Evolutionary conservation across 192 early-diverging fungal species (phyloP).

Genomic region (Coemansia sp.): DNA sequence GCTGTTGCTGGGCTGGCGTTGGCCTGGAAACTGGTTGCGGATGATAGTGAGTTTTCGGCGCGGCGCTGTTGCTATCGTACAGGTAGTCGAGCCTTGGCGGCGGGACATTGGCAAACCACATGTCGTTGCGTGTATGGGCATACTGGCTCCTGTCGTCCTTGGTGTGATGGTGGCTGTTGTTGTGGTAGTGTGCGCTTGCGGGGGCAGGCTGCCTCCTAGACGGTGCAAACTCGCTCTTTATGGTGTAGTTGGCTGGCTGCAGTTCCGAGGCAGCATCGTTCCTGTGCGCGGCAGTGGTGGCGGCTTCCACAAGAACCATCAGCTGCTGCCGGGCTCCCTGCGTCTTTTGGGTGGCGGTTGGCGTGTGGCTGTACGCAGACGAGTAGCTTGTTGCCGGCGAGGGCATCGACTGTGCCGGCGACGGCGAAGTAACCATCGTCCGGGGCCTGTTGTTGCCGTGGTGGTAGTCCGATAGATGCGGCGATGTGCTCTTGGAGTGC

Average conservation of each 20-base stretch:
- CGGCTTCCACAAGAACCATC: conserved; percentile 41
- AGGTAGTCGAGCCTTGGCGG: conserved; percentile 43
- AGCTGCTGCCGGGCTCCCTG: conserved; percentile 21
- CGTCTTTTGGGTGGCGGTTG: background rate
- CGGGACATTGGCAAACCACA: conserved; percentile 38
- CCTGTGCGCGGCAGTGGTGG: conserved; percentile 14
- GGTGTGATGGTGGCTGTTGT: no score
- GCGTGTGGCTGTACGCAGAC: conserved; percentile 2
- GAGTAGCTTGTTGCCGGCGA: conserved; percentile 7
- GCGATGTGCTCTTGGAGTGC: conserved; percentile 34
- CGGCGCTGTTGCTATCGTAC: conserved; percentile 16
- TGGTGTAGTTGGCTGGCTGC: background rate
- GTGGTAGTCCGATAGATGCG: conserved; percentile 11
- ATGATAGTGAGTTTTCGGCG: conserved; percentile 5
- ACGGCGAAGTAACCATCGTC: conserved; percentile 5
- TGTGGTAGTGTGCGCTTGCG: background rate
- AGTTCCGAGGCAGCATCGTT: background rate
- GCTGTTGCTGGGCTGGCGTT: background rate
- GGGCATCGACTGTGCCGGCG: conserved; percentile 9
- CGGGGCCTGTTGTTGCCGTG: background rate
- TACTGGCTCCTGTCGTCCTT: conserved; percentile 4
- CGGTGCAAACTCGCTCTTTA: background rate
- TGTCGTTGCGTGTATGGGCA: conserved; percentile 47
- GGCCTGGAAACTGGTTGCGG: background rate
- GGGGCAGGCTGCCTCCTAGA: background rate